Evolutionary conservation across 208 protist species (phyloP).

Genomic region (Trypanosoma scelopori): DNA sequence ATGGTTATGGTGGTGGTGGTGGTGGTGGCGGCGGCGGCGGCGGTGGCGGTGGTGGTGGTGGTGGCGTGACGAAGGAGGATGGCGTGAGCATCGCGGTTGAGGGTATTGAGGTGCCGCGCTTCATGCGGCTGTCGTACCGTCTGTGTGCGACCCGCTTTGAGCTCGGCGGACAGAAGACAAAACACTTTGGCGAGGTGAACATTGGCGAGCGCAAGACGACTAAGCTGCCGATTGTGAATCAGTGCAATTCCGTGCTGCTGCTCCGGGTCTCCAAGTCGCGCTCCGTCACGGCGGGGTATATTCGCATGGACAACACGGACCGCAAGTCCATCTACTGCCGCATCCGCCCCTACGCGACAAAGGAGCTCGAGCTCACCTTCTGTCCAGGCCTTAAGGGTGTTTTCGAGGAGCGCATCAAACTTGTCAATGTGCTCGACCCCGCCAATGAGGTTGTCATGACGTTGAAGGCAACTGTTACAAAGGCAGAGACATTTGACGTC

Average conservation of each 20-base stretch:
- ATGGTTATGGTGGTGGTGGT: too few species aligned
- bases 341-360: slow-evolving; percentile 77
- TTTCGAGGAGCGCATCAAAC: slow-evolving; percentile 74
- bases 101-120: slow-evolving; percentile 71
- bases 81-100: slow-evolving; percentile 68
- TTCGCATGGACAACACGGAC: slow-evolving; percentile 79
- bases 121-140: slow-evolving; percentile 80
- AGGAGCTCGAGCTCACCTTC: slow-evolving; percentile 78
- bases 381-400: slow-evolving; percentile 82
- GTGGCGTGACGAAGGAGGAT: slow-evolving; percentile 82
- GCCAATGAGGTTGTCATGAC: slow-evolving; percentile 63
- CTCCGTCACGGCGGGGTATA: slow-evolving; percentile 82
- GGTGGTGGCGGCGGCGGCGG: slow-evolving; percentile 41
- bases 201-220: slow-evolving; percentile 82
- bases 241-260: slow-evolving; percentile 71
- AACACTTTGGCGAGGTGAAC: slow-evolving; percentile 89
- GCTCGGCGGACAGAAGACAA: slow-evolving; percentile 77
- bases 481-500: slow-evolving; percentile 88
- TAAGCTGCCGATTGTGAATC: slow-evolving; percentile 77
- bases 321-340: slow-evolving; percentile 59
- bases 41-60: slow-evolving; percentile 14
- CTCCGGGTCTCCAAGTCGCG: slow-evolving; percentile 75
- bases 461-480: slow-evolving; percentile 79
- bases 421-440: slow-evolving; percentile 75
- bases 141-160: slow-evolving; percentile 73